Conservation (phyloP, 805 yeast genomes). For the Candida nitratophila region DNA sequence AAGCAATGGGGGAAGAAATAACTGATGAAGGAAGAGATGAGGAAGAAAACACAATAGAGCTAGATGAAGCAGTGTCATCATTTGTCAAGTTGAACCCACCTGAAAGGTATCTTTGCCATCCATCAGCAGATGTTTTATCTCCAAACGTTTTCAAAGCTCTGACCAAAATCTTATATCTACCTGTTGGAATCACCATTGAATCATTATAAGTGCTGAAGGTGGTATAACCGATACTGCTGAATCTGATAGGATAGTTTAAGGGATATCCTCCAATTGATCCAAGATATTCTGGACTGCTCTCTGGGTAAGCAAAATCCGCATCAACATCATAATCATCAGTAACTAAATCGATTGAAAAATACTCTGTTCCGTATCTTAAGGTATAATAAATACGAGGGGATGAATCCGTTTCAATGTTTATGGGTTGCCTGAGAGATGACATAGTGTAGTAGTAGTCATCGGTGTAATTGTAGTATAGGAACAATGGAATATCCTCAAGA, state of each 20-base stretch:
- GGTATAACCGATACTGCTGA: not conserved
- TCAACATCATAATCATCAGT: slow-evolving; percentile 6
- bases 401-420: not conserved
- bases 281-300: slow-evolving; percentile 3
- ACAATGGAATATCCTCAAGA: slow-evolving; percentile 3
- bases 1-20: not conserved
- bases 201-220: slow-evolving; percentile 2
- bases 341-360: slow-evolving; percentile 8
- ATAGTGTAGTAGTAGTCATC: not conserved
- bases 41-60: not conserved
- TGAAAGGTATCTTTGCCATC: slow-evolving; percentile 8
- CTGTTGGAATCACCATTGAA: slow-evolving; percentile 2
- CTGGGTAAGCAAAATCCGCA: slow-evolving; percentile 8
- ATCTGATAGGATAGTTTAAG: slow-evolving; percentile 2
- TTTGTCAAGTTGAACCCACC: slow-evolving; percentile 1
- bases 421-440: not conserved
- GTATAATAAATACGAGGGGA: slow-evolving; percentile 5
- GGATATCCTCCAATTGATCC: slow-evolving; percentile 4
- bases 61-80: not conserved
- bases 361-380: slow-evolving; percentile 7
- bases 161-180: slow-evolving; percentile 5
- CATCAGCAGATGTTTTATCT: slow-evolving; percentile 3
- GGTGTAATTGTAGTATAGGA: not conserved
- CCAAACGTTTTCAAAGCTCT: slow-evolving; percentile 8
- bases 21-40: not conserved